A percentile compares a stretch with the other conserved stretches of the same genome.
Conservation (phyloP, 192 early-diverging fungal species). For the Podila epicladia region DNA sequence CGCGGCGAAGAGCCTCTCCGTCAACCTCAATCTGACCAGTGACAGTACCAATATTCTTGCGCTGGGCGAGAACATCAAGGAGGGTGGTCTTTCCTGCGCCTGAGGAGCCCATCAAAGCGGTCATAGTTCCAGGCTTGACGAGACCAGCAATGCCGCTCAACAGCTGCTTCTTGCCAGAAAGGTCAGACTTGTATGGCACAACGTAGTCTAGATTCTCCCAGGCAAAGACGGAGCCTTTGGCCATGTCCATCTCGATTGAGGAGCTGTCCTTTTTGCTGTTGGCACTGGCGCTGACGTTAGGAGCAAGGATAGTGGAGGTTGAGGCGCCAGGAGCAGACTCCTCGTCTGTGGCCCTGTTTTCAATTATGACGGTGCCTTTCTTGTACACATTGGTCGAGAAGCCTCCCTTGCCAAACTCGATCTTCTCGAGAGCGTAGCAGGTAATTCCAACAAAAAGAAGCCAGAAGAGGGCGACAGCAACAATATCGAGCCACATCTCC, state of each 20-base stretch:
- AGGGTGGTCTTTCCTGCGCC: conserved; percentile 84
- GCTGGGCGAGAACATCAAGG: conserved; percentile 76
- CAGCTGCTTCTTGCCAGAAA: conserved; percentile 67
- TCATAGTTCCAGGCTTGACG: conserved; percentile 81
- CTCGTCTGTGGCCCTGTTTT: conserved; percentile 35
- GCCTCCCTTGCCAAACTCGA: conserved; percentile 68
- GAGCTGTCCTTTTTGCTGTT: conserved; percentile 28
- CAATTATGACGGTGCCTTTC: conserved; percentile 35
- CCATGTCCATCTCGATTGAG: conserved; percentile 49
- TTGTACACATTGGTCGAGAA: conserved; percentile 63
- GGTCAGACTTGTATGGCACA: conserved; percentile 69
- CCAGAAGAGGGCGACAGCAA: conserved; percentile 62
- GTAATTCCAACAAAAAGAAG: conserved; percentile 50
- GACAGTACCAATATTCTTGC: conserved; percentile 77
- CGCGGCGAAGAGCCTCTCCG: conserved; percentile 60
- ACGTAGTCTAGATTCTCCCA: conserved; percentile 78
- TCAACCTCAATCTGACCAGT: conserved; percentile 81
- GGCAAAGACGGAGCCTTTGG: conserved; percentile 62
- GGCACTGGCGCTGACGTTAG: conserved; percentile 7
- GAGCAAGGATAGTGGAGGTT: conserved; percentile 44
- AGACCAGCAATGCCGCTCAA: conserved; percentile 72
- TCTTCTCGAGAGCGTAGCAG: conserved; percentile 67
- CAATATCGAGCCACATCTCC: conserved; percentile 71
- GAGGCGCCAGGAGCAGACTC: conserved; percentile 52
- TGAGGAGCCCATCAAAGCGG: conserved; percentile 83